These are phyloP conservation scores for Cyphellophora attinorum DNA, from an alignment of 2,329 filamentous ascomycete genomes.

Conservation along the genomic window DNA sequence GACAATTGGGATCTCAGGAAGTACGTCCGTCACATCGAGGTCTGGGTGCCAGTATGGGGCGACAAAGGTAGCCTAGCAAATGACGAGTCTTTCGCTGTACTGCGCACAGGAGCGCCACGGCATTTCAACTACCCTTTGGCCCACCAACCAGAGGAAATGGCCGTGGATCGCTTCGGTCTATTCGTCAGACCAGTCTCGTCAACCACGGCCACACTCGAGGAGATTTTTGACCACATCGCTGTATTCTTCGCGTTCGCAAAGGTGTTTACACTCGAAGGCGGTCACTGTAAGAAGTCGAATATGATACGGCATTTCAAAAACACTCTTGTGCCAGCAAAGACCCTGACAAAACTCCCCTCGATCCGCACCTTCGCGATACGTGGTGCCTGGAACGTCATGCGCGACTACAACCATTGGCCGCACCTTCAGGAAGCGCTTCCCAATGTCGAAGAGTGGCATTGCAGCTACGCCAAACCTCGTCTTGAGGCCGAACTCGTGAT, in stretches of 20 bases:
- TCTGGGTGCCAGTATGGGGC: constrained; percentile 66
- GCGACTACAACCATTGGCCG: constrained; percentile 53
- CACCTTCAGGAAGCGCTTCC: constrained; percentile 55
- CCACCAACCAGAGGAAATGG: constrained; percentile 23
- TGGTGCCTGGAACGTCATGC: constrained; percentile 69
- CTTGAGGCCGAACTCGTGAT: constrained; percentile 64
- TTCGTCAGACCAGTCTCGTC: constrained; percentile 49
- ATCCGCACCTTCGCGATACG: constrained; percentile 62
- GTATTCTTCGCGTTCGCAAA: constrained; percentile 50
- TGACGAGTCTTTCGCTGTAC: constrained; percentile 7
- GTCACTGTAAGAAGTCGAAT: constrained; percentile 65
- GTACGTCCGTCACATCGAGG: constrained; percentile 63
- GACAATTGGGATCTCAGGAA: constrained; percentile 48
- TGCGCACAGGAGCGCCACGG: constrained; percentile 5
- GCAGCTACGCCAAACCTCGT: constrained; percentile 57
- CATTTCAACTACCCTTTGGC: constrained; percentile 7
- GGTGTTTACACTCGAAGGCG: constrained; percentile 66
- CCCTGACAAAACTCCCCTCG: constrained; percentile 40
- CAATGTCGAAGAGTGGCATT: constrained; percentile 48
- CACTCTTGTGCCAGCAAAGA: constrained; percentile 19
- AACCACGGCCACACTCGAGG: constrained; percentile 61
- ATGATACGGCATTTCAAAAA: constrained; percentile 51
- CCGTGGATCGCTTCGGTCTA: constrained; percentile 45
- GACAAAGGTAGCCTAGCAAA: constrained; percentile 32
- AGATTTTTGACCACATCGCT: constrained; percentile 57